Percentiles rank a stretch among this genome's conserved stretches.
phyloP scores from a whole-genome alignment of 495 filamentous ascomycete species.

The Podospora comata region DNA sequence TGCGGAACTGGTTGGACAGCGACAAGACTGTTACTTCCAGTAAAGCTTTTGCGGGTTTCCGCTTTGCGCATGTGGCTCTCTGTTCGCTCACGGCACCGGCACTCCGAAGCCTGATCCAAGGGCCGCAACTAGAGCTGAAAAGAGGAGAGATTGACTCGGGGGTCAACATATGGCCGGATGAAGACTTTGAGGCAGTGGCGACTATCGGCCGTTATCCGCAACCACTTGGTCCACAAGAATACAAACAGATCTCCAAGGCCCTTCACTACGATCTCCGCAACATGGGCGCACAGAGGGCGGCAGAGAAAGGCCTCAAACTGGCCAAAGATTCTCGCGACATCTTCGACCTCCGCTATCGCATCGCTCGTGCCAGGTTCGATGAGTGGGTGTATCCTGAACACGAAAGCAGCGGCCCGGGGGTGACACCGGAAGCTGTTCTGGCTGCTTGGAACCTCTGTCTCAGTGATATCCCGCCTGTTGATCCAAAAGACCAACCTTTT shows the following conservation, averaged over 20 bases:
- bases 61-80: conserved; percentile 8
- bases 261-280: conserved; percentile 8
- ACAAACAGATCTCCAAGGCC: conserved; percentile 10
- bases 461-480: neutral
- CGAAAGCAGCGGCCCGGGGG: neutral
- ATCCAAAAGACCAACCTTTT: neutral
- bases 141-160: neutral
- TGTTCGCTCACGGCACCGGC: neutral
- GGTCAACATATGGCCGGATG: neutral
- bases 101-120: neutral
- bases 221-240: neutral
- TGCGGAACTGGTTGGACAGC: conserved; percentile 6
- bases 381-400: conserved; percentile 8
- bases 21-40: neutral
- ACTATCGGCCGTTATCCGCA: neutral
- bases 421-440: neutral
- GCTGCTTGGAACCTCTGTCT: conserved; percentile 1
- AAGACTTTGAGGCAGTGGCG: conserved; percentile 1
- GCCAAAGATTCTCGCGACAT: conserved; percentile 7
- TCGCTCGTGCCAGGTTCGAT: conserved; percentile 7
- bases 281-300: neutral
- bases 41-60: neutral
- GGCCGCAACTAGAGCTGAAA: neutral
- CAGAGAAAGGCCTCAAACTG: conserved; percentile 3
- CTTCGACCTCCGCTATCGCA: conserved; percentile 10